phyloP scores from a whole-genome alignment of 352 stramenopile species.

The Blastocystis sp. region DNA sequence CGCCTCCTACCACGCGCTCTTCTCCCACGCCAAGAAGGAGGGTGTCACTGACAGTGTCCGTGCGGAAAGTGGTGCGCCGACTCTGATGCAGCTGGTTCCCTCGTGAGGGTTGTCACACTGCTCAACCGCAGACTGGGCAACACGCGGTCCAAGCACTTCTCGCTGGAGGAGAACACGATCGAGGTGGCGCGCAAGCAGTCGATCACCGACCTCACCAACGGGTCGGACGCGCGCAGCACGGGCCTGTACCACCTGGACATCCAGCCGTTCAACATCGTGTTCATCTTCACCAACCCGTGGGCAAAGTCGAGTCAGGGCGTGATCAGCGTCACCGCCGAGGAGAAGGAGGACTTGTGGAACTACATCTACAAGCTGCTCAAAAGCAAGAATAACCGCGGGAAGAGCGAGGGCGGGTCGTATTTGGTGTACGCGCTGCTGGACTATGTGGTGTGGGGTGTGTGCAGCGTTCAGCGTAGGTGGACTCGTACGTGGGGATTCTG shows the following conservation, averaged over 20 bases:
- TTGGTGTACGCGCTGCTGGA: conserved; percentile 62
- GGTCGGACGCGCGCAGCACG: not conserved
- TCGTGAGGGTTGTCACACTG: too few relatives aligned
- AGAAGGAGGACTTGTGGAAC: conserved; percentile 54
- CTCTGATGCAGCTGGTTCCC: too few relatives aligned
- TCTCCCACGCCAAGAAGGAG: not conserved
- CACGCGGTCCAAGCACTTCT: not conserved
- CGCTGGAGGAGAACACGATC: not conserved
- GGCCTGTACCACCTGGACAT: conserved; percentile 10
- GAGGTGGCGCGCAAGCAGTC: conserved; percentile 12
- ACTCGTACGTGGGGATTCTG: conserved; percentile 55
- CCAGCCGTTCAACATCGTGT: conserved; percentile 46
- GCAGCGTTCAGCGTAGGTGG: conserved; percentile 2
- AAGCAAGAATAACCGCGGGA: conserved; percentile 51
- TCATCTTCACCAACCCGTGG: conserved; percentile 65
- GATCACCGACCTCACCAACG: conserved; percentile 11
- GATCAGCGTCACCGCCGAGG: conserved; percentile 22
- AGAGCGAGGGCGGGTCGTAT: conserved; percentile 42
- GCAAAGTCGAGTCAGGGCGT: conserved; percentile 34
- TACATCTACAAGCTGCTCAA: conserved; percentile 41
- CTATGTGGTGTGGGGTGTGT: conserved; percentile 13
- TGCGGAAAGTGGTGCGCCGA: too few relatives aligned
- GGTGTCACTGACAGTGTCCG: too few relatives aligned
- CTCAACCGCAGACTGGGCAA: too few relatives aligned
- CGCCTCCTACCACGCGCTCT: not conserved